Evolutionary conservation across 2,329 filamentous ascomycete species (phyloP).

Genomic region (Cladosporium oxysporum): DNA sequence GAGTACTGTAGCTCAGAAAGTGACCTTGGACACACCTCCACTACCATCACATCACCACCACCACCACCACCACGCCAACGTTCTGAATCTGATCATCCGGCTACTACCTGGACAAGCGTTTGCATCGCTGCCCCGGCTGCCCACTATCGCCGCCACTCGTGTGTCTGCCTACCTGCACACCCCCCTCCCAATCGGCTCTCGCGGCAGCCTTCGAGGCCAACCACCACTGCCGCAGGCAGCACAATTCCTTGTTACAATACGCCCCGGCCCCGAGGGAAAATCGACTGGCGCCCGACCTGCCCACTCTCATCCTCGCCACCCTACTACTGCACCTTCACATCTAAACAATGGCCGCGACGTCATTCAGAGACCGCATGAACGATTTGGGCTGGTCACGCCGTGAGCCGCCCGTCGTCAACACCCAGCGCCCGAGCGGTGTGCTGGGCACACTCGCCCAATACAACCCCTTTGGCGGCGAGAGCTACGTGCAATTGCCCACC

Average conservation of each 20-base stretch:
- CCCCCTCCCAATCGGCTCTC: constrained; percentile 26
- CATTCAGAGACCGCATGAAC: constrained; percentile 93
- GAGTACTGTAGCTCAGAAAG: not conserved
- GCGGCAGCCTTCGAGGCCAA: constrained; percentile 23
- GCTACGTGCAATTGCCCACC: constrained; percentile 88
- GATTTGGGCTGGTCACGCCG: constrained; percentile 92
- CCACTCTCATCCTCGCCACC: constrained; percentile 6
- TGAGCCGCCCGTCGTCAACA: constrained; percentile 65
- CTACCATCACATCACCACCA: not conserved
- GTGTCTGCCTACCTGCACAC: constrained; percentile 15
- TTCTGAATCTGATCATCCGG: constrained; percentile 17
- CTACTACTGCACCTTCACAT: constrained; percentile 15
- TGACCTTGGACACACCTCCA: constrained; percentile 11
- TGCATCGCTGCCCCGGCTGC: constrained; percentile 10
- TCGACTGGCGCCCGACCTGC: constrained; percentile 21
- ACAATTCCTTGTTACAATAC: constrained; percentile 26
- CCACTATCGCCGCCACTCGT: constrained; percentile 14
- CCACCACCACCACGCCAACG: not conserved
- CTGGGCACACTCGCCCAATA: constrained; percentile 78
- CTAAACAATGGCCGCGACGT: constrained; percentile 73
- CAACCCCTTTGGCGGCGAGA: constrained; percentile 83
- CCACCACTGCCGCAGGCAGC: constrained; percentile 32
- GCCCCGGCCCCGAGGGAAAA: constrained; percentile 11
- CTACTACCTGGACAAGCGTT: constrained; percentile 19
- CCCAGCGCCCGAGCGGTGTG: constrained; percentile 53